phyloP scores from a whole-genome alignment of 129 eudicot species.

The Pseudognaphalium luteoalbum region DNA sequence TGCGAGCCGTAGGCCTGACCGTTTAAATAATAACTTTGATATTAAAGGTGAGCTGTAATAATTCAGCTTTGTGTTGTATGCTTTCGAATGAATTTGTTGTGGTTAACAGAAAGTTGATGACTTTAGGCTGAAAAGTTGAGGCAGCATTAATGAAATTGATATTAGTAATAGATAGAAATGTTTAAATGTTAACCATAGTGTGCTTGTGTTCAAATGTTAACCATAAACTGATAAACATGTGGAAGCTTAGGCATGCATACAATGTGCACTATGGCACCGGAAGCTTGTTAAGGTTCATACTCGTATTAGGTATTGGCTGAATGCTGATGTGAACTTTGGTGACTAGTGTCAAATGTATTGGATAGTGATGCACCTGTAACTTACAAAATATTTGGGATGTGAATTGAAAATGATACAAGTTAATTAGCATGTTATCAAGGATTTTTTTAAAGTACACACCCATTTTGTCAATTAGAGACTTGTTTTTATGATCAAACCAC shows the following conservation, averaged over 20 bases:
- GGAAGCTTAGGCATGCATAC: background rate
- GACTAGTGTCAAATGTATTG: background rate
- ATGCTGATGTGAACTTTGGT: background rate
- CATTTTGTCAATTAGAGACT: background rate
- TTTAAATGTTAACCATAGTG: background rate
- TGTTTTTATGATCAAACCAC: background rate
- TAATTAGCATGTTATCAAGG: background rate
- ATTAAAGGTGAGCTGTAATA: conserved; percentile 38
- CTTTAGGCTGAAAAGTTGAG: no score
- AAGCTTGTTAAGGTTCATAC: conserved; percentile 1
- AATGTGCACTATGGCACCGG: background rate
- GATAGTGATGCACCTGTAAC: background rate
- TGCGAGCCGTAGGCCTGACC: conserved; percentile 59
- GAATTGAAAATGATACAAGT: background rate
- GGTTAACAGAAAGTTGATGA: background rate
- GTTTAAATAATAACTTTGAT: conserved; percentile 17
- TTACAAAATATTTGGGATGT: background rate
- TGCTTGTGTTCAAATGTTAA: no score
- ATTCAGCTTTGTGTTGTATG: background rate
- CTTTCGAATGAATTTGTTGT: background rate
- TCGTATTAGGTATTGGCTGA: background rate
- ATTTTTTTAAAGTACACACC: background rate
- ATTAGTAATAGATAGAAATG: no score
- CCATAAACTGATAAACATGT: background rate
- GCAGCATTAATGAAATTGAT: no score